Conservation (phyloP, 495 filamentous ascomycete species). For the Aspergillus steynii region DNA sequence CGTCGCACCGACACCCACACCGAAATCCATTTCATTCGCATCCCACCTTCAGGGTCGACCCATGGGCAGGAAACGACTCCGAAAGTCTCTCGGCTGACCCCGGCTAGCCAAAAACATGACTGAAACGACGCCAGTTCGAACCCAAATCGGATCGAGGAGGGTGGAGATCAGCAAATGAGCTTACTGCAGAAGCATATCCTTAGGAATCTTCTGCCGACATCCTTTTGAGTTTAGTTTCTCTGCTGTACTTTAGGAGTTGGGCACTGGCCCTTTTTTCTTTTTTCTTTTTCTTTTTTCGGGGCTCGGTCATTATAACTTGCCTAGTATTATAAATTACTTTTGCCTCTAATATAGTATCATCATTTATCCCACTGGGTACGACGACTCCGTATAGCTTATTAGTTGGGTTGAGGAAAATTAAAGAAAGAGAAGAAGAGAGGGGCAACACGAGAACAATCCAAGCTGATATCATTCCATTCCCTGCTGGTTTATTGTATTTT, state of each 20-base stretch:
- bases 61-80: constrained; percentile 23
- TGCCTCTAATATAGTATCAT: too few species aligned
- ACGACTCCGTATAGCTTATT: too few species aligned
- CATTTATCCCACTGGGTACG: too few species aligned
- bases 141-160: constrained; percentile 33
- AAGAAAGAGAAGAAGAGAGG: too few species aligned
- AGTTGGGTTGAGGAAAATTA: too few species aligned
- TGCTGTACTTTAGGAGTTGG: neutral
- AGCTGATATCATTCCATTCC: too few species aligned
- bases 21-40: neutral
- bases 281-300: too few species aligned
- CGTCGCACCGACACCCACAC: neutral
- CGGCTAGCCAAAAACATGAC: constrained; percentile 23
- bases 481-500: too few species aligned
- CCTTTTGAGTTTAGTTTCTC: constrained; percentile 4
- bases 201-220: constrained; percentile 41
- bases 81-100: constrained; percentile 29
- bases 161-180: constrained; percentile 20
- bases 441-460: too few species aligned
- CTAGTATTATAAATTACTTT: too few species aligned
- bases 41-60: constrained; percentile 29
- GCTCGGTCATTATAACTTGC: too few species aligned
- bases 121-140: constrained; percentile 24
- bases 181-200: constrained; percentile 25
- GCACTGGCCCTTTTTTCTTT: neutral